These are phyloP conservation scores for Euphorbia pulcherrima DNA, from an alignment of 345 rosid genomes.

Conservation along the genomic window DNA sequence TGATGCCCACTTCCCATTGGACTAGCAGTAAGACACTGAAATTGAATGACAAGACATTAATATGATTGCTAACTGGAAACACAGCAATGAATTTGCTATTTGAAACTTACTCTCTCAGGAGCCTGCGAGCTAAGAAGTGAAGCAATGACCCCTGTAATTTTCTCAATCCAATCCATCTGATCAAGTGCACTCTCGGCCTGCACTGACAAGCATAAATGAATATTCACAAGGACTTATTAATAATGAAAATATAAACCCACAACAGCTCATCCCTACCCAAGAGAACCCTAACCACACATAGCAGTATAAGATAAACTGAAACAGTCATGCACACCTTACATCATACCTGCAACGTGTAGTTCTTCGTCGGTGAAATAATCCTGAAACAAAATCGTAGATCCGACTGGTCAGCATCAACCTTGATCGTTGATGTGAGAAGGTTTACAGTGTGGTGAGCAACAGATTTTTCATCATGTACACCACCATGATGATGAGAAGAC, in stretches of 20 bases:
- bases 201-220: constrained; percentile 62
- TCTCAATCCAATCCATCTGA: constrained; percentile 99
- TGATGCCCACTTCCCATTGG: constrained; percentile 90
- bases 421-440: constrained; percentile 96
- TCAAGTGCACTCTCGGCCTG: constrained; percentile 99
- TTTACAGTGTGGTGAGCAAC: constrained; percentile 99
- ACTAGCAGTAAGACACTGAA: constrained; percentile 72
- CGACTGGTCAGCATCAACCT: constrained; percentile 95
- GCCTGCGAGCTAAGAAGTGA: constrained; percentile 94
- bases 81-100: constrained; percentile 1
- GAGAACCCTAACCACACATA: not conserved
- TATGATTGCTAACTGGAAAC: constrained; percentile 12
- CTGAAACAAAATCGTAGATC: constrained; percentile 98
- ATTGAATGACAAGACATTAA: constrained; percentile 26
- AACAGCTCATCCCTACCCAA: not conserved
- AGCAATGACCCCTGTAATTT: constrained; percentile 97
- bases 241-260: constrained; percentile 1
- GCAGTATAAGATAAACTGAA: constrained; percentile 11
- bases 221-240: constrained; percentile 32
- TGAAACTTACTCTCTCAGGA: constrained; percentile 70
- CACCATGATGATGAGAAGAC: constrained; percentile 89
- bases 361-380: constrained; percentile 95
- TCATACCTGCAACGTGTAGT: constrained; percentile 96
- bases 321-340: constrained; percentile 21
- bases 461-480: constrained; percentile 95